Evolutionary conservation across 2,329 filamentous ascomycete species (phyloP), one percentile per base, ranked within the genome.

Genomic region (Pestalotiopsis sp.): DNA sequence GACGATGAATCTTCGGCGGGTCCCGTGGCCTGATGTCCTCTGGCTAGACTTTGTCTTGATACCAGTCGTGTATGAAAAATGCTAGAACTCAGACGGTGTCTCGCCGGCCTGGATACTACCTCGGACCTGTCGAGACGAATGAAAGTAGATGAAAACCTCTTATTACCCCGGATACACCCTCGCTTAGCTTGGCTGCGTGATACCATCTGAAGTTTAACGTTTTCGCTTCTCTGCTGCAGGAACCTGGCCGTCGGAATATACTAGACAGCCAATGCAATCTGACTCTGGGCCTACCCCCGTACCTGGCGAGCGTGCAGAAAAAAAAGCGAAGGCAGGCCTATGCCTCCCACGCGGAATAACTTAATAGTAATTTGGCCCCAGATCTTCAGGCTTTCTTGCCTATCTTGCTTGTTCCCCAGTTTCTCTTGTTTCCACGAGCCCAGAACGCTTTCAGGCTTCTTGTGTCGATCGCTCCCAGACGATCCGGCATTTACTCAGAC

Each of bases 291-390:
- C 7, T 7, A 31, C 17, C 45, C 45, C 45, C 14, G 45, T 52
- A 52, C 45, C 45, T 17, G 4, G 17, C 45, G 45, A 52, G 17
- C 20, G 59, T 38, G 13, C 59, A 41, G 17, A 17, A 14, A 36
- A 36, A 39, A 39, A 31, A 31, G 27, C 2, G 27, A 31, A 31
- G 27, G 27, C n/a, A 13, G n/a, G 59, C 59, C 59, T 61, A 61
- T 39, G 59, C 25, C 31, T 61, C 59, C 25, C 57, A 36, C 17
- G 45, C 45, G 45, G 45, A 39, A 39, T 61, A 38, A 39, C 59
- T 61, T 61, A 61, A 36, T 61, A 61, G 59, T 61, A 14, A 36
- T 38, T 61, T 36, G 27, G 59, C 25, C 59, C 59, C 59, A 61
- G 59, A 61, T 61, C 59, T 36, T 20, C 59, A 38, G 11, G 12